Evolutionary conservation across 768 basidiomycete genomes (phyloP), one percentile per base, ranked within the genome.

Genomic region (Dioszegia hungarica): DNA sequence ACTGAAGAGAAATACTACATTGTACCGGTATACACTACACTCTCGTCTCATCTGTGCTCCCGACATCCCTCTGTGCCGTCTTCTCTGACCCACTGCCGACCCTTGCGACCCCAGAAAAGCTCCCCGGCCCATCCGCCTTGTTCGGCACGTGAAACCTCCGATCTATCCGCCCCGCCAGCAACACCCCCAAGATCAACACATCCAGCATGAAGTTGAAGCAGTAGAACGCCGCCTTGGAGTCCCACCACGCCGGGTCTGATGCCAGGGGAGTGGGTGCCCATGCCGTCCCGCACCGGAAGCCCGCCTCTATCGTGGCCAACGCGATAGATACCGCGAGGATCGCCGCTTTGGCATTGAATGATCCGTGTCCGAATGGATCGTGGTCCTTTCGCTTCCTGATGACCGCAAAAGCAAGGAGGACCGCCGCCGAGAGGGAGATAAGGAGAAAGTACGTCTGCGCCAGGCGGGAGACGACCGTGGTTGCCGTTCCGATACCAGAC

Each of bases 181-280:
- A 46, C 1, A 46, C 27, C 31, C 3, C 40, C 54, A 56, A 34
- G 11, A 56, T 33, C 5, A 45, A 28, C 15, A 56, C 54, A 47
- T 56, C 54, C 15, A 56, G 37, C 43, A 38, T 37, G 31, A 56
- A 56, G 34, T 56, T 46, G 45, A 56, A 56, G 33, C 43, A 46
- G 45, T 56, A 56, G 25, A 56, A 56, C 14, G 54, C 54, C 17
- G 54, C 43, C 36, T 56, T 56, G 20, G 29, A 38, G 37, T 56
- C 54, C 54, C 54, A 56, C 54, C 54, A 56, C 15, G 54, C 54
- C 19, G 54, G 54, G 33, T 56, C 44, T 5, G 33, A n/a, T 5
- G 54, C 54, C 10, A 47, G 40, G 3, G 54, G 54, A 14, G 54
- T 27, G 2, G 41, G 31, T 15, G 44, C 27, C 54, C 54, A 56